Percentiles rank a stretch among this genome's conserved stretches.
These are phyloP conservation scores for Atkinsonella hypoxylon DNA, from an alignment of 2,329 filamentous ascomycete species.

Conservation along the genomic window DNA sequence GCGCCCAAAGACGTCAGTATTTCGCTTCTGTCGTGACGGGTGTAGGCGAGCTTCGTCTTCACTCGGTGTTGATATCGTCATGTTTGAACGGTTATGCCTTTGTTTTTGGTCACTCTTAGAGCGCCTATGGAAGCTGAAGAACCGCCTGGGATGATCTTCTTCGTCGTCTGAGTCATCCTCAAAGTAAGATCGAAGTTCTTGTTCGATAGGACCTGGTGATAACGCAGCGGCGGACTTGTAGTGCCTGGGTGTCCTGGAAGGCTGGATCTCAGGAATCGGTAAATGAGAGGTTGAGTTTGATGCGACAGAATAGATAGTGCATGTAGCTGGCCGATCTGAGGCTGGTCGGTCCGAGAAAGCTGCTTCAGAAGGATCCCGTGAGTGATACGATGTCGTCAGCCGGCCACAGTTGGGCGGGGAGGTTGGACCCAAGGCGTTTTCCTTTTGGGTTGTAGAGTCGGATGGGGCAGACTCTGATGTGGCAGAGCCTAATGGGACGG, in stretches of 20 bases:
- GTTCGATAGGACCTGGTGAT: constrained; percentile 13
- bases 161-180: constrained; percentile 35
- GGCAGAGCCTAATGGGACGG: constrained; percentile 1
- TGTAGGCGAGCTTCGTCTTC: background rate
- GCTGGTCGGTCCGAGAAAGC: background rate
- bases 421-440: background rate
- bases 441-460: background rate
- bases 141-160: constrained; percentile 12
- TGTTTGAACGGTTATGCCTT: constrained; percentile 1
- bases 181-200: constrained; percentile 31
- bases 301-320: constrained; percentile 12
- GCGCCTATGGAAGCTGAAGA: constrained; percentile 32
- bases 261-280: constrained; percentile 7
- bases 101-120: constrained; percentile 21
- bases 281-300: constrained; percentile 14
- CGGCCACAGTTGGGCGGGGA: constrained; percentile 9
- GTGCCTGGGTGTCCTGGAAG: constrained; percentile 12
- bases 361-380: constrained; percentile 1
- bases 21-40: constrained; percentile 14
- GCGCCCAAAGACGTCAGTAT: constrained; percentile 24
- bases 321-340: background rate
- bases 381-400: background rate
- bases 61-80: background rate
- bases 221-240: constrained; percentile 16
- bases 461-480: background rate